Base-by-base conservation (phyloP, 2,329 filamentous ascomycete genomes). In the Penicillium sp. region DNA sequence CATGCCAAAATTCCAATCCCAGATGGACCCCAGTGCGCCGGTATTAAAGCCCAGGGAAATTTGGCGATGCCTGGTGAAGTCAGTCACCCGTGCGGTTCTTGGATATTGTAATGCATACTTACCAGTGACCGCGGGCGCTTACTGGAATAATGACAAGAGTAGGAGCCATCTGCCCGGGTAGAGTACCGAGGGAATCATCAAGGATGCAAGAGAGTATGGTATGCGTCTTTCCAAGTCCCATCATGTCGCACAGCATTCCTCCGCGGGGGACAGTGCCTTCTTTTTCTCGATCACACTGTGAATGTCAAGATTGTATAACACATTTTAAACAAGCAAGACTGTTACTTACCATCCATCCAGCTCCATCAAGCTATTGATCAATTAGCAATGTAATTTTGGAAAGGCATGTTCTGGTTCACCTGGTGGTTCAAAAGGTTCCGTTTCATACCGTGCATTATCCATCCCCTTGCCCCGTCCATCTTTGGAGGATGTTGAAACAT, bases 191-290 rank as follows among this genome's bases (percentile, higher is more conserved):
- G 47, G 52, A 55, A 13, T 70, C 73, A 49, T 75, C 70, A 4
- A 74, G 53, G 10, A 75, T 72, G 23, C 69, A 73, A 15, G 70
- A 70, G 38, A 75, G 62, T 36, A 67, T 64, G 48, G 70, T 67
- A 2, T 73, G 63, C 0, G 71, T 74, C 53, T 75, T 76, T 1
- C 73, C 74, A 26, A 74, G 68, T 0, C 74, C 73, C 73, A 75
- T 75, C 9, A 68, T 65, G 47, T 76, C 73, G 28, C 69, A 72
- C 1, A 74, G 61, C 16, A 76, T 60, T 0, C 74, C 73, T 6
- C 73, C 74, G 15, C 46, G 53, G 1, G 72, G 69, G 10, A n/a
- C 12, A 6, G 12, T 16, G 0, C 1, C 6, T 2, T 60, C 59
- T 6, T 51, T 60, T 43, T 73, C 70, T 15, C 68, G 64, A n/a